Percentiles rank a stretch among this genome's conserved stretches.
Conservation (phyloP, 148 eudicot genomes). For the Rhododendron griersonianum region DNA sequence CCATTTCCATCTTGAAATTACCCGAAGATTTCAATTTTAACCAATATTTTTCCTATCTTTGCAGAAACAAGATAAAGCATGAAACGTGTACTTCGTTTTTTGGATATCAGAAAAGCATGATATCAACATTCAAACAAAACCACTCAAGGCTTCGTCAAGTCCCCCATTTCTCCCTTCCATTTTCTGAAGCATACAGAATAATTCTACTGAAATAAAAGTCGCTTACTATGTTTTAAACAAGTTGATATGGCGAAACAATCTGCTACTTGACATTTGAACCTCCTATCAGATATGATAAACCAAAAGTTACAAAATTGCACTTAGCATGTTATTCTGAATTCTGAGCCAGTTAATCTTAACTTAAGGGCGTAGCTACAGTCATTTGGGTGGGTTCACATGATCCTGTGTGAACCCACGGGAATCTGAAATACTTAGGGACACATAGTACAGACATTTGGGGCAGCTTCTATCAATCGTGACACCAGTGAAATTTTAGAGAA, state of each 20-base stretch:
- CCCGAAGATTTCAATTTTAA: neutral
- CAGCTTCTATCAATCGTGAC: neutral
- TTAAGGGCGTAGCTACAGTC: neutral
- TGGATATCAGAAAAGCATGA: neutral
- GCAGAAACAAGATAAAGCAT: neutral
- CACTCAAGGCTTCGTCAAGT: neutral
- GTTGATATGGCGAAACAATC: neutral
- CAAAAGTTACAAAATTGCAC: neutral
- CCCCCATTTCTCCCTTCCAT: neutral
- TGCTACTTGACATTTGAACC: neutral
- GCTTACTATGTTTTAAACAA: neutral
- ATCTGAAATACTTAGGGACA: neutral
- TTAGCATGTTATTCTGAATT: neutral
- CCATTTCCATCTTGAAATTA: neutral
- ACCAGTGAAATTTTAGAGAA: neutral
- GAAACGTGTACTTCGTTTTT: neutral
- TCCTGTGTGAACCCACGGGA: neutral
- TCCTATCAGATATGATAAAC: neutral
- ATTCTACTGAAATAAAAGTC: neutral
- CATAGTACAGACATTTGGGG: neutral
- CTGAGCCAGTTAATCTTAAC: neutral
- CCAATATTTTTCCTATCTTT: neutral
- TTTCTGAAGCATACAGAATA: neutral
- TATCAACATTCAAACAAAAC: neutral
- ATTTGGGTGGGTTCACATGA: neutral